A percentile compares a stretch with the other conserved stretches of the same genome.
These are phyloP conservation scores for Solanum lycopersicoides DNA, from an alignment of 257 asterid species.

Conservation along the genomic window DNA sequence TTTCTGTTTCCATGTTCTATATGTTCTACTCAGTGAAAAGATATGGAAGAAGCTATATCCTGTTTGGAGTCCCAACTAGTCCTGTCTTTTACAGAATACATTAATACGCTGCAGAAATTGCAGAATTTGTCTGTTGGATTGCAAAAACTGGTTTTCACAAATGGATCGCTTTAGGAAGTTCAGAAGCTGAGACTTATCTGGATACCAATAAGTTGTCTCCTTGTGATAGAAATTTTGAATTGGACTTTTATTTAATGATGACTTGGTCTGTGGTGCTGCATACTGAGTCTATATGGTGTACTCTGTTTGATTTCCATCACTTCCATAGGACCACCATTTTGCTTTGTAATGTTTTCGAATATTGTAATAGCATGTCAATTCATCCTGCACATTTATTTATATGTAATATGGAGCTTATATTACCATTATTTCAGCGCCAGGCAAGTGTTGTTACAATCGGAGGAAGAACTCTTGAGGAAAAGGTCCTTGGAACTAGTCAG, in stretches of 20 bases:
- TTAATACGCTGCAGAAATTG: neutral
- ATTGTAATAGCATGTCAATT: neutral
- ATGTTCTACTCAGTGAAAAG: neutral
- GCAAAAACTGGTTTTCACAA: neutral
- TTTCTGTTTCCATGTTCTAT: neutral
- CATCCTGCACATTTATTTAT: neutral
- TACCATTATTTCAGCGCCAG: constrained; percentile 33
- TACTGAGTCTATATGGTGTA: neutral
- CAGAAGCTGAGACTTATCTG: neutral
- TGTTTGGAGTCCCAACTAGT: neutral
- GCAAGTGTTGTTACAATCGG: constrained; percentile 69
- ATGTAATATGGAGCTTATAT: neutral
- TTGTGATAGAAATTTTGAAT: neutral
- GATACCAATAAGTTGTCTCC: neutral
- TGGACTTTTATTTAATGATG: neutral
- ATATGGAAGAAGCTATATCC: neutral
- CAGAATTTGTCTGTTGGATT: neutral
- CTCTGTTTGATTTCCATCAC: neutral
- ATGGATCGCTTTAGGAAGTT: neutral
- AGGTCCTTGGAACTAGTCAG: constrained; percentile 58
- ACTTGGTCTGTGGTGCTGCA: neutral
- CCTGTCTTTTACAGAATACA: neutral
- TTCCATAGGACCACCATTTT: neutral
- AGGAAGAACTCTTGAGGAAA: constrained; percentile 73
- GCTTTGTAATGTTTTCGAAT: neutral